These are phyloP conservation scores for Penicillium sumatraense DNA, from an alignment of 2,329 filamentous ascomycete genomes.

Conservation along the genomic window DNA sequence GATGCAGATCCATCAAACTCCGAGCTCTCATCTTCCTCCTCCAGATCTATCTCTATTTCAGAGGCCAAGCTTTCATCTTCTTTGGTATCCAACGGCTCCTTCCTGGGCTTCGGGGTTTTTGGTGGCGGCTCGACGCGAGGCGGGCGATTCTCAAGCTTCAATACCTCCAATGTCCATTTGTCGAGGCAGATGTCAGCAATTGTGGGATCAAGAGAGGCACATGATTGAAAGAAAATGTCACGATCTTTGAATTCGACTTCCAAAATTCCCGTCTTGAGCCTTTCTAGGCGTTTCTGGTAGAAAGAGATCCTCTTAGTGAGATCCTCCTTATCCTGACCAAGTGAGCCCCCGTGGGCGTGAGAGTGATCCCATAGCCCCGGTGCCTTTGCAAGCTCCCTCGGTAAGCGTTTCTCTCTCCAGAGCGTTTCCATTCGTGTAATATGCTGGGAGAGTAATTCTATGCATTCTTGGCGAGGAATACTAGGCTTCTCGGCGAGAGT, in stretches of 20 bases:
- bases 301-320: not conserved
- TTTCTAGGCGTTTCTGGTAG: slow-evolving; percentile 60
- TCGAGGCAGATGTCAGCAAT: slow-evolving; percentile 60
- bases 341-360: not conserved
- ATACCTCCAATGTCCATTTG: slow-evolving; percentile 51
- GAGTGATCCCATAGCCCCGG: slow-evolving; percentile 63
- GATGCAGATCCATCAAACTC: not conserved
- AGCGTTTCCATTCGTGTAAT: slow-evolving; percentile 55
- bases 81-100: slow-evolving; percentile 1
- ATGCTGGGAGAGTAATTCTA: slow-evolving; percentile 58
- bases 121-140: slow-evolving; percentile 27
- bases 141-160: slow-evolving; percentile 40
- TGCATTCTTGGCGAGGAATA: slow-evolving; percentile 55
- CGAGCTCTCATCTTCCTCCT: not conserved
- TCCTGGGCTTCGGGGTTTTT: slow-evolving; percentile 14
- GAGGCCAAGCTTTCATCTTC: slow-evolving; percentile 43
- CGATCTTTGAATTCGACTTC: slow-evolving; percentile 56
- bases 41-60: slow-evolving; percentile 20
- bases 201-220: slow-evolving; percentile 65
- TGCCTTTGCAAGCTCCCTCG: slow-evolving; percentile 61
- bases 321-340: not conserved
- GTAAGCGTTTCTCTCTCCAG: slow-evolving; percentile 66
- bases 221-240: slow-evolving; percentile 60
- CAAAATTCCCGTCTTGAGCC: slow-evolving; percentile 59
- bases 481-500: slow-evolving; percentile 14